phyloP scores from a whole-genome alignment of 176 grass and related monocot genomes.

The Carex kokanica region DNA sequence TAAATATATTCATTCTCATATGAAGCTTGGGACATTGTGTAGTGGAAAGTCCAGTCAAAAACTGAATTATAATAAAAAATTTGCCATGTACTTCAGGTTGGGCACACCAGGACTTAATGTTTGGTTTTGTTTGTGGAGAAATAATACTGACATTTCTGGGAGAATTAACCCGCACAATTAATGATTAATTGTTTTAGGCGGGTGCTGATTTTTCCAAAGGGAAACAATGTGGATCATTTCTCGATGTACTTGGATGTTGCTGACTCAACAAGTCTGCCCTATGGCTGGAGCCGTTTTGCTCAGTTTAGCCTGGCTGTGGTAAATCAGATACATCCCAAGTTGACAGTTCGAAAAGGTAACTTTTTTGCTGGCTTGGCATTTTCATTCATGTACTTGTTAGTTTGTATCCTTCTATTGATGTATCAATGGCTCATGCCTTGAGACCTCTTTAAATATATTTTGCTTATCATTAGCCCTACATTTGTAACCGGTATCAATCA shows the following conservation, averaged over 20 bases:
- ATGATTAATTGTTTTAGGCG: conserved; percentile 45
- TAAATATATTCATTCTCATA: not conserved
- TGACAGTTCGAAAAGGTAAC: conserved; percentile 69
- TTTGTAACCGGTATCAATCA: not conserved
- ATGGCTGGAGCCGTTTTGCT: conserved; percentile 78
- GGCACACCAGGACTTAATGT: not conserved
- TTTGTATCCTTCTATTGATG: conserved; percentile 9
- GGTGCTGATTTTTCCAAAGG: conserved; percentile 90
- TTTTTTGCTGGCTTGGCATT: conserved; percentile 7
- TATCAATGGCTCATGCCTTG: not conserved
- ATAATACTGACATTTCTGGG: not conserved
- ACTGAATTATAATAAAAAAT: not conserved
- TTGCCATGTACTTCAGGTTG: not conserved
- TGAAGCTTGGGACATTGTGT: not conserved
- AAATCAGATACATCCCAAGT: conserved; percentile 78
- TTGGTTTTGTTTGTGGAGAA: conserved; percentile 4
- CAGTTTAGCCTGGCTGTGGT: conserved; percentile 83
- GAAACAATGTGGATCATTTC: conserved; percentile 86
- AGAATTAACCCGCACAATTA: conserved; percentile 2
- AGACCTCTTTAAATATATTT: not conserved
- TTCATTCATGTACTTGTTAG: not conserved
- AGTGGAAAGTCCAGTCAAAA: not conserved
- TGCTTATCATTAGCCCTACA: not conserved
- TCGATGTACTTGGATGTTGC: conserved; percentile 95
- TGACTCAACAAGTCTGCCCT: conserved; percentile 62